Percentiles rank a stretch among this genome's conserved stretches.
These are phyloP conservation scores for Phytophthora sp. DNA, from an alignment of 352 stramenopile species.

Conservation along the genomic window DNA sequence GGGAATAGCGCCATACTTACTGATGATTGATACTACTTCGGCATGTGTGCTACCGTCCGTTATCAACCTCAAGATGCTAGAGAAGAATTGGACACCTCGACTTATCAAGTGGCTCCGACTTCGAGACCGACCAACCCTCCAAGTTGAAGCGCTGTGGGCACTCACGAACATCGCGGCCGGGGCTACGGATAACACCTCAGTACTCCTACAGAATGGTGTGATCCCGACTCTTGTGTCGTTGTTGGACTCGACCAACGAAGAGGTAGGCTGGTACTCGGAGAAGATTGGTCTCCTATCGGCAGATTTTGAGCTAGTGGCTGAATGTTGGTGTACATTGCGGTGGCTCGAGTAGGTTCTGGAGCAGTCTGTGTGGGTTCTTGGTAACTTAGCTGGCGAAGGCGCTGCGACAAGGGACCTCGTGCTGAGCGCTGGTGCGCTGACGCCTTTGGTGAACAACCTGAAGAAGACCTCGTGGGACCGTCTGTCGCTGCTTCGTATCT, in stretches of 20 bases:
- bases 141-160: constrained; percentile 95
- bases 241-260: constrained; percentile 90
- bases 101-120: constrained; percentile 87
- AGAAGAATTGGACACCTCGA: constrained; percentile 89
- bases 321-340: constrained; percentile 28
- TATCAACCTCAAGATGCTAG: constrained; percentile 68
- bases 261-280: constrained; percentile 55
- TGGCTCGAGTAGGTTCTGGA: constrained; percentile 83
- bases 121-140: constrained; percentile 78
- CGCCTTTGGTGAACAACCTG: constrained; percentile 88
- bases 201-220: constrained; percentile 92
- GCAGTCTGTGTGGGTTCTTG: constrained; percentile 93
- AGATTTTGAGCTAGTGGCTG: constrained; percentile 32
- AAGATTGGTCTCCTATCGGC: constrained; percentile 29
- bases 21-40: constrained; percentile 6
- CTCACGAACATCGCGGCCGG: constrained; percentile 96
- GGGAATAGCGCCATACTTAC: constrained; percentile 8
- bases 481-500: constrained; percentile 89
- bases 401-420: constrained; percentile 89
- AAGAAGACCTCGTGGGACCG: constrained; percentile 87
- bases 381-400: constrained; percentile 92
- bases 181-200: constrained; percentile 91
- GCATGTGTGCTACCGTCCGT: background rate
- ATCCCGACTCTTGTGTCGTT: constrained; percentile 92
- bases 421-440: constrained; percentile 82